A percentile compares a stretch with the other conserved stretches of the same genome.
These are phyloP conservation scores for Nigrograna mackinnonii DNA, from an alignment of 2,329 filamentous ascomycete species.

Conservation along the genomic window DNA sequence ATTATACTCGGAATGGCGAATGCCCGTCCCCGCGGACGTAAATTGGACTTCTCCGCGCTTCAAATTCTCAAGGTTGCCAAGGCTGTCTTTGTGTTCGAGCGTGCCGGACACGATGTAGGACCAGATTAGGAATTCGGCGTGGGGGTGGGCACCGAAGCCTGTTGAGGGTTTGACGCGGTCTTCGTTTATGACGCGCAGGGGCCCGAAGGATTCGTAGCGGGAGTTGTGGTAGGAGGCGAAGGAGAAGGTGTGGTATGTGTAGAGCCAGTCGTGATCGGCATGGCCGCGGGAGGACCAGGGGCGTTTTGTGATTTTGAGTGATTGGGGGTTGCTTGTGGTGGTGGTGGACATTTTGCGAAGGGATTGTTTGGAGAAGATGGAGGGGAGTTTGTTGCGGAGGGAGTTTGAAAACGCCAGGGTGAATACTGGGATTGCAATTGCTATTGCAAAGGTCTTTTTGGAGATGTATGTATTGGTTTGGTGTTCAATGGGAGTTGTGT, in stretches of 20 bases:
- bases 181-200: constrained; percentile 84
- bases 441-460: constrained; percentile 29
- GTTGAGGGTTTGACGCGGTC: constrained; percentile 75
- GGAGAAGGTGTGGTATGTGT: constrained; percentile 84
- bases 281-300: constrained; percentile 74
- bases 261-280: constrained; percentile 83
- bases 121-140: constrained; percentile 89
- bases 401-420: constrained; percentile 50
- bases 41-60: constrained; percentile 85
- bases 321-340: constrained; percentile 17
- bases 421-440: constrained; percentile 44
- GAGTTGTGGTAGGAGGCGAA: constrained; percentile 76
- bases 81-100: constrained; percentile 84
- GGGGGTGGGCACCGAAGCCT: constrained; percentile 84
- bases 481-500: constrained; percentile 15
- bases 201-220: constrained; percentile 69
- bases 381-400: constrained; percentile 40
- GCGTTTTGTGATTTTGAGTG: constrained; percentile 72
- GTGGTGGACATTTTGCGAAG: constrained; percentile 46
- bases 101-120: constrained; percentile 84
- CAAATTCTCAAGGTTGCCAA: constrained; percentile 73
- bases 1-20: constrained; percentile 83
- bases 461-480: constrained; percentile 18
- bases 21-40: constrained; percentile 80
- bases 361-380: constrained; percentile 30